A percentile compares a stretch with the other conserved stretches of the same genome.
These are phyloP conservation scores for Rheum nobile DNA, from an alignment of 148 eudicot genomes.

Conservation along the genomic window DNA sequence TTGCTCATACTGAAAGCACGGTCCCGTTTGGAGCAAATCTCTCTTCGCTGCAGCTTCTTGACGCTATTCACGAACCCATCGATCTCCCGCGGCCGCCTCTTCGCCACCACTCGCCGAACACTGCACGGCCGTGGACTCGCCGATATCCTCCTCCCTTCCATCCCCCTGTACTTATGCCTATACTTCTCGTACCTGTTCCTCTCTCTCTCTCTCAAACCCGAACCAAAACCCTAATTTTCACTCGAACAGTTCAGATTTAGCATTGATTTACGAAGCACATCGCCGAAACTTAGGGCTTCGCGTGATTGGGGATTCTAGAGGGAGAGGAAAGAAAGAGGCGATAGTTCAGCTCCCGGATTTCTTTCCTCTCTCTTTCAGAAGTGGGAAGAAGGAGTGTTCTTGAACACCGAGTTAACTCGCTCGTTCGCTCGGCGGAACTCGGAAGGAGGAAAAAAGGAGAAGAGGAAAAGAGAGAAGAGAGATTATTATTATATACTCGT, in stretches of 20 bases:
- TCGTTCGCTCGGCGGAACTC: not conserved
- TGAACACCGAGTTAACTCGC: not conserved
- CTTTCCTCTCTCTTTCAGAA: not conserved
- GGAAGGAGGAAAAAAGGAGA: not conserved
- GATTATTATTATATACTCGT: not conserved
- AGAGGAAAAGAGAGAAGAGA: not conserved
- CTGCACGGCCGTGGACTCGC: slow-evolving; percentile 84
- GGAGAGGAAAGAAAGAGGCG: not conserved
- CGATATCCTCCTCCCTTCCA: slow-evolving; percentile 84
- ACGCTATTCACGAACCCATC: slow-evolving; percentile 94
- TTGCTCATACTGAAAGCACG: slow-evolving; percentile 81
- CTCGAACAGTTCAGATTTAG: not conserved
- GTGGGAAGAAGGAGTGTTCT: not conserved
- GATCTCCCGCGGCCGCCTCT: slow-evolving; percentile 46
- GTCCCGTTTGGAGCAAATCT: slow-evolving; percentile 76
- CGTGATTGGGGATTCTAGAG: not conserved
- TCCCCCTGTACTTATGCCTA: slow-evolving; percentile 5
- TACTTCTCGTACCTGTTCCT: not conserved
- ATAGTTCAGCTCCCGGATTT: not conserved
- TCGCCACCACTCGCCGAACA: slow-evolving; percentile 73
- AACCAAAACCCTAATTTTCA: not conserved
- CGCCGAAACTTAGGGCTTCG: not conserved
- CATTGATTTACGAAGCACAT: not conserved
- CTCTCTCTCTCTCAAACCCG: not conserved
- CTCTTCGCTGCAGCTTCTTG: slow-evolving; percentile 82